A percentile compares a stretch with the other conserved stretches of the same genome.
Evolutionary conservation across 2,329 filamentous ascomycete species (phyloP).

Genomic region (Magnaporthiopsis incrustans): DNA sequence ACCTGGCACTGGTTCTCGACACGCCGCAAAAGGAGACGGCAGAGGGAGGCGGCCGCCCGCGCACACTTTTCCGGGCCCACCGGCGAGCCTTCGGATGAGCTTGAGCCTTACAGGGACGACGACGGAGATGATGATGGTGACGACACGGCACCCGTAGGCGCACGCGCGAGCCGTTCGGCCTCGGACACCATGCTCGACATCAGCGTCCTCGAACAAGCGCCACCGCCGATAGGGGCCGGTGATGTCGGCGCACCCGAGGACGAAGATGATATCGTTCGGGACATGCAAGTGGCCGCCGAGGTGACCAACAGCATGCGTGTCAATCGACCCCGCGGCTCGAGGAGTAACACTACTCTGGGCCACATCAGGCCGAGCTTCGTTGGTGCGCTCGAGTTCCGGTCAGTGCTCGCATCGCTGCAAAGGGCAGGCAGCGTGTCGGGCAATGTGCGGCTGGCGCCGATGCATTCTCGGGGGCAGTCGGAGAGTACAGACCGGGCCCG

Average conservation of each 20-base stretch:
- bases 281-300: constrained; percentile 66
- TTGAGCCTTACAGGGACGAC: constrained; percentile 58
- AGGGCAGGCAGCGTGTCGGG: constrained; percentile 60
- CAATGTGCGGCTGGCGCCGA: constrained; percentile 62
- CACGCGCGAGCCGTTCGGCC: constrained; percentile 14
- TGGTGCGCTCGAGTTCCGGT: constrained; percentile 87
- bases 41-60: constrained; percentile 63
- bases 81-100: constrained; percentile 42
- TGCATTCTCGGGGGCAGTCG: constrained; percentile 62
- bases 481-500: constrained; percentile 36
- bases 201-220: constrained; percentile 32
- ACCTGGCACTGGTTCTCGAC: constrained; percentile 83
- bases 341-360: constrained; percentile 61
- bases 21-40: constrained; percentile 49
- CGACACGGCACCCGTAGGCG: constrained; percentile 23
- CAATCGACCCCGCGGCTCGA: constrained; percentile 55
- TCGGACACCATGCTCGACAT: constrained; percentile 26
- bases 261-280: constrained; percentile 46
- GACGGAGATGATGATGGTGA: constrained; percentile 45
- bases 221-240: constrained; percentile 36
- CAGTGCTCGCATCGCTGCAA: constrained; percentile 79
- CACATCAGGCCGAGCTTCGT: constrained; percentile 90
- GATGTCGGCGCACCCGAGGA: constrained; percentile 20
- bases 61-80: constrained; percentile 61
- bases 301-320: constrained; percentile 91